Evolutionary conservation across 495 filamentous ascomycete species (phyloP), one percentile per base, ranked within the genome.

Genomic region (Neurospora discreta): DNA sequence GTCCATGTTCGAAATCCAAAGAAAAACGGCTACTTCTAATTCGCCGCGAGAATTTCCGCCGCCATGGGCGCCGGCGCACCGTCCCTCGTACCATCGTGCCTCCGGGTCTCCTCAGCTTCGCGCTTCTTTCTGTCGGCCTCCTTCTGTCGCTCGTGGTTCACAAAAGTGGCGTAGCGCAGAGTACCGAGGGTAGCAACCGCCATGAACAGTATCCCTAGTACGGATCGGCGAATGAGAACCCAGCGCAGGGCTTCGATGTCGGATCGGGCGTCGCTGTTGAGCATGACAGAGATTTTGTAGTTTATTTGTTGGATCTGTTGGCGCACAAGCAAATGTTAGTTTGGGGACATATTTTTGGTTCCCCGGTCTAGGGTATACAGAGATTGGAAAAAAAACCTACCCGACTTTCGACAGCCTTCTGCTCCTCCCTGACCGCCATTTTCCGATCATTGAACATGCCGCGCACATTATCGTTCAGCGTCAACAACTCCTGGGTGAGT

Each of bases 371-470:
- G 13, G 42, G 1, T 40, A 18, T 38, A 58, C 11, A 46, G 65
- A 30, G 15, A 20, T 10, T 20, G 10, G 30, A 20, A 70, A 68
- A 70, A 68, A 23, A 83, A 83, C 84, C 33, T 80, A 91, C 89
- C 76, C 84, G 84, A 75, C 87, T 91, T 75, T 98, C 94, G 79
- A 93, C 91, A 20, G 81, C 85, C 76, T 94, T 88, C 82, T 97
- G 92, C 77, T 97, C 91, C 78, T 91, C 90, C 58, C 93, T 86
- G 20, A 94, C 93, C 7, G 87, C 87, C 94, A 99, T 97, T 81
- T 93, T 93, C 30, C 97, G 88, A 77, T 99, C 95, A 77, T 98
- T 94, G 80, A 98, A 97, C 89, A 97, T 91, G 69, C 93, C 94
- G 78, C 93, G 94, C 46, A 98, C 87, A 43, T 94, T 93, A 78